Evolutionary conservation across 225 moss, liverwort and hornwort species (phyloP).

Genomic region (Anthoceros angustus): DNA sequence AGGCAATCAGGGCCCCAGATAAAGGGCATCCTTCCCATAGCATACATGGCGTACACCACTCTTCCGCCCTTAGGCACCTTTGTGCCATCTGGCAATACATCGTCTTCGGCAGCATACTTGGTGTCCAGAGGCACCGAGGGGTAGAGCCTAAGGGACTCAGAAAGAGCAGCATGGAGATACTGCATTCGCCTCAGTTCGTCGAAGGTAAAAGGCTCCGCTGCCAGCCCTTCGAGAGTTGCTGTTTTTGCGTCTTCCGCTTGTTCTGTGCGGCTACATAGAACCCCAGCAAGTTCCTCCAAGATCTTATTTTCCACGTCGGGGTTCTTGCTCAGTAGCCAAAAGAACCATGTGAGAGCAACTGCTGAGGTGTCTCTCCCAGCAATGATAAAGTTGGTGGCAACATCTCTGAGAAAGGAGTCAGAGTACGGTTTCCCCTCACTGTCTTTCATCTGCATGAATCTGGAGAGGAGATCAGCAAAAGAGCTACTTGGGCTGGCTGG

Average conservation of each 20-base stretch:
- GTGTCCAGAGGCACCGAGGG: conserved; percentile 30
- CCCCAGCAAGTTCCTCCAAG: conserved; percentile 19
- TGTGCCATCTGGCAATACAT: conserved; percentile 23
- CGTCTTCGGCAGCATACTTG: conserved; percentile 20
- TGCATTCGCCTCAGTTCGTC: conserved; percentile 22
- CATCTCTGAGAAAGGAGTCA: conserved; percentile 28
- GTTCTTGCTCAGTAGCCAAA: conserved; percentile 31
- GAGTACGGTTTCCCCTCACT: conserved; percentile 8
- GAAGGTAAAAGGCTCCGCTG: conserved; percentile 9
- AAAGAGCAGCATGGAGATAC: conserved; percentile 23
- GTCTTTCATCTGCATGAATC: conserved; percentile 7
- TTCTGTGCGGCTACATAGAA: background rate
- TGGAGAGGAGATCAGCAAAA: background rate
- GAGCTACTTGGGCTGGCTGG: background rate
- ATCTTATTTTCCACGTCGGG: conserved; percentile 28
- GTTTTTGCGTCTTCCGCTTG: background rate
- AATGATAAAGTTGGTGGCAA: conserved; percentile 40
- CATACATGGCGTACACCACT: conserved; percentile 13
- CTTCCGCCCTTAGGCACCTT: conserved; percentile 15
- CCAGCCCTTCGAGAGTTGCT: background rate
- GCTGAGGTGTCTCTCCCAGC: conserved; percentile 39
- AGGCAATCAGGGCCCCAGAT: conserved; percentile 51
- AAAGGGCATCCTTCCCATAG: conserved; percentile 50
- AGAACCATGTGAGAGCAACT: conserved; percentile 32
- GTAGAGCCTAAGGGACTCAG: conserved; percentile 23